Evolutionary conservation across 176 grass and related monocot species (phyloP).

Genomic region (Tuctoria greenei): DNA sequence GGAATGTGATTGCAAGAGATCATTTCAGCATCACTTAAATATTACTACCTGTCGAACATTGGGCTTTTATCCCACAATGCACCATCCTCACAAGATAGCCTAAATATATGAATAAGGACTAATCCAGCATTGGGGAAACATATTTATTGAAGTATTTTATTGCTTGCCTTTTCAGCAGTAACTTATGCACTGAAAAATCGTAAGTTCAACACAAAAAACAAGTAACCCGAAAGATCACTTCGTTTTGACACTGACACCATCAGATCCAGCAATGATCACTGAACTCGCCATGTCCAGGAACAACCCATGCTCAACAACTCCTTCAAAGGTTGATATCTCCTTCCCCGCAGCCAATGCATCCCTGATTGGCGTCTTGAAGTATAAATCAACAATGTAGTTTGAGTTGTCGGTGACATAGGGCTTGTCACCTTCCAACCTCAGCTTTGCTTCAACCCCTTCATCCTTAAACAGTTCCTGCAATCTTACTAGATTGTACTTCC

Average conservation of each 20-base stretch:
- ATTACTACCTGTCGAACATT: background rate
- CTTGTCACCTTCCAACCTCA: slow-evolving; percentile 63
- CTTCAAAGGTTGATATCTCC: slow-evolving; percentile 77
- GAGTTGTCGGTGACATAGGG: slow-evolving; percentile 93
- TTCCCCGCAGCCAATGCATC: slow-evolving; percentile 70
- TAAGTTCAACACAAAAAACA: slow-evolving; percentile 26
- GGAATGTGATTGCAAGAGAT: background rate
- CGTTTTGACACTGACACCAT: slow-evolving; percentile 73
- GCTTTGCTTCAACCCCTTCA: slow-evolving; percentile 76
- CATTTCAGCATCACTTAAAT: too few species aligned
- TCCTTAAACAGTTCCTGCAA: slow-evolving; percentile 77
- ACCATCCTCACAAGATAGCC: background rate
- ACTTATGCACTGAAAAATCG: slow-evolving; percentile 16
- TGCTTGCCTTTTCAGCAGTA: slow-evolving; percentile 30
- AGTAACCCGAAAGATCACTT: slow-evolving; percentile 55
- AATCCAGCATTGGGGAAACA: background rate
- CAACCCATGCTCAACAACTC: slow-evolving; percentile 90
- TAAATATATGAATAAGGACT: background rate
- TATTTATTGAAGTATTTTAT: slow-evolving; percentile 48
- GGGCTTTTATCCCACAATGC: background rate
- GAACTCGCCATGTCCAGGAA: slow-evolving; percentile 95
- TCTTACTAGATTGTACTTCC: slow-evolving; percentile 85
- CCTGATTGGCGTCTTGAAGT: slow-evolving; percentile 90
- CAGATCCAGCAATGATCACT: slow-evolving; percentile 86
- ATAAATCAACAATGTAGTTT: slow-evolving; percentile 83